phyloP scores from a whole-genome alignment of 2,329 filamentous ascomycete genomes.

The Botrytis cinerea region DNA sequence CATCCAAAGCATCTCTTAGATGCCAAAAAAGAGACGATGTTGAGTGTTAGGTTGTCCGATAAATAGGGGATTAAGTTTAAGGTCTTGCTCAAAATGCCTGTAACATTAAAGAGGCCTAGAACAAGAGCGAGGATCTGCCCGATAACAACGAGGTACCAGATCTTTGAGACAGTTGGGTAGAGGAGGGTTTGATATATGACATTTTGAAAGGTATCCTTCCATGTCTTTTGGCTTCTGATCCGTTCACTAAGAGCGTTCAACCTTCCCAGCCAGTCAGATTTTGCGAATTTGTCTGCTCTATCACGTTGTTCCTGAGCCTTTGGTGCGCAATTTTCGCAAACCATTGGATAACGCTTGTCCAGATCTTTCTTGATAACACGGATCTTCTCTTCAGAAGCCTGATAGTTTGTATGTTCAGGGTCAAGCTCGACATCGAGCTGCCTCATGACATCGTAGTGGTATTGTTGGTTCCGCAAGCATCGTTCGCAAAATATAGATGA shows the following conservation, averaged over 20 bases:
- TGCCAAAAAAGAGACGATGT: conserved; percentile 12
- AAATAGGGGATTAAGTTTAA: conserved; percentile 5
- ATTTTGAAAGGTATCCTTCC: conserved; percentile 20
- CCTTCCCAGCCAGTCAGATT: conserved; percentile 39
- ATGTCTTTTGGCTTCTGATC: conserved; percentile 20
- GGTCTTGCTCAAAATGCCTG: conserved; percentile 1
- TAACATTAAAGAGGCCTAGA: conserved; percentile 24
- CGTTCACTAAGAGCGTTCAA: conserved; percentile 53
- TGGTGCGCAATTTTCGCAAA: conserved; percentile 79
- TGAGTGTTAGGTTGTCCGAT: neutral
- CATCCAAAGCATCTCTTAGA: conserved; percentile 42
- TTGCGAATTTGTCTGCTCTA: conserved; percentile 72
- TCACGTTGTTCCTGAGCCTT: conserved; percentile 70
- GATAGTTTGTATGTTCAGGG: conserved; percentile 65
- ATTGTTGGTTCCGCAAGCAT: conserved; percentile 86
- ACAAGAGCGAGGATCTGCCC: conserved; percentile 38
- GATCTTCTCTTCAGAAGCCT: conserved; percentile 67
- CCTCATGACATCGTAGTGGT: conserved; percentile 73
- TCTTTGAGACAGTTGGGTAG: conserved; percentile 27
- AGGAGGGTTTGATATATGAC: conserved; percentile 24
- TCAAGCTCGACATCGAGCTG: conserved; percentile 75
- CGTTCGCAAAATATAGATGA: conserved; percentile 64
- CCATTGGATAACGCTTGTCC: conserved; percentile 83
- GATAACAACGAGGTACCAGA: conserved; percentile 37
- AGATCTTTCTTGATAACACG: conserved; percentile 66